phyloP scores from a whole-genome alignment of 169 alveolate species.

The Eimeria zaria region DNA sequence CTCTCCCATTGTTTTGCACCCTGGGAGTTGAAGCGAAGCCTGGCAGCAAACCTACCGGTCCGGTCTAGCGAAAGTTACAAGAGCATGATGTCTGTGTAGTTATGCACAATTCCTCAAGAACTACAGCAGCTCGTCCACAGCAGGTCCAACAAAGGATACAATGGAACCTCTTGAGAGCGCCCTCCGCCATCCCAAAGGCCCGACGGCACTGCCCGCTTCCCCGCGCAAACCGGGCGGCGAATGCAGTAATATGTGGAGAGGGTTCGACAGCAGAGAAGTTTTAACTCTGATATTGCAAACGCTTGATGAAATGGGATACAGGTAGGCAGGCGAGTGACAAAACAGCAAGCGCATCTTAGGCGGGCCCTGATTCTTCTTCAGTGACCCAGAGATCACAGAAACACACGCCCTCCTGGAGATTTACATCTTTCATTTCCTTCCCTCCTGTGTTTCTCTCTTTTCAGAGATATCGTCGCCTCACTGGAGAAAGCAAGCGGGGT shows the following conservation, averaged over 20 bases:
- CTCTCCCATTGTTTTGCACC: neutral
- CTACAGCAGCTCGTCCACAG: conserved; percentile 16
- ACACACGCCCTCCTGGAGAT: neutral
- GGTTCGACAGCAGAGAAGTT: conserved; percentile 66
- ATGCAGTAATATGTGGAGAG: conserved; percentile 50
- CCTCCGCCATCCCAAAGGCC: neutral
- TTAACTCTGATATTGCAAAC: conserved; percentile 43
- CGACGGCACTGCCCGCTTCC: neutral
- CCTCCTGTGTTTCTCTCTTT: neutral
- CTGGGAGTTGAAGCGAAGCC: neutral
- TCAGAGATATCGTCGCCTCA: conserved; percentile 56
- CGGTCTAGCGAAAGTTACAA: neutral
- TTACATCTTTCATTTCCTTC: neutral
- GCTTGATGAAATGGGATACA: conserved; percentile 70
- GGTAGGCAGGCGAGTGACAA: conserved; percentile 3
- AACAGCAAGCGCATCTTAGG: neutral
- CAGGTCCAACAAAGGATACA: neutral
- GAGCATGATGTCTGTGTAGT: conserved; percentile 50
- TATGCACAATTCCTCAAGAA: neutral
- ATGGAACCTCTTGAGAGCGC: neutral
- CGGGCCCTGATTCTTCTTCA: neutral
- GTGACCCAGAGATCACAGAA: neutral
- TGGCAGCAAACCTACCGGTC: neutral
- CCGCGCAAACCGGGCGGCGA: conserved; percentile 12
- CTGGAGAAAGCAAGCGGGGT: conserved; percentile 70